Evolutionary conservation across 2,329 filamentous ascomycete genomes (phyloP), one percentile per base, ranked within the genome.

Genomic region (Penicillium sp.): DNA sequence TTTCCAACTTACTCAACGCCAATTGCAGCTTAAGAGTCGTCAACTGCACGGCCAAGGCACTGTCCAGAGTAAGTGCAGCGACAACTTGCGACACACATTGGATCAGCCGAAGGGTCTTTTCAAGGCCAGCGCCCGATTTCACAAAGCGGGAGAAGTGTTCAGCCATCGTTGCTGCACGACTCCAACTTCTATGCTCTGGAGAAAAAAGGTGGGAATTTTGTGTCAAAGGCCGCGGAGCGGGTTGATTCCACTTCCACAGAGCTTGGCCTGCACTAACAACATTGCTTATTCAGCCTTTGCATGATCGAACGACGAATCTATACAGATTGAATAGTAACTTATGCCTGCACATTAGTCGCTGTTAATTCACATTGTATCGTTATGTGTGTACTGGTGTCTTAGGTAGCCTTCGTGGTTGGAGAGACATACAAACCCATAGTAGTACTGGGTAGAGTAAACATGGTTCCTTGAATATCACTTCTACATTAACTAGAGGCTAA

Each of bases 11-110:
- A 76, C 75, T 67, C 46, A 77, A 52, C 22, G 71, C 72, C 44
- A 77, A 65, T 55, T 77, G 70, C 28, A 62, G 55, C 41, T 71
- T 68, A 6, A 70, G 66, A 3, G 62, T 65, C 1, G 62, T 58
- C 64, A 71, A 76, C 28, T 62, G 62, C 19, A 64, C 59, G 3
- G 66, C 62, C 47, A 50, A 36, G 13, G 68, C 63, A 40, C 62
- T 57, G 18, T 63, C 61, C 25, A 54, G 42, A 1, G 57, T 61
- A 12, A 68, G 52, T 25, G 61, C 59, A 11, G 59, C 60, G n/a
- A 61, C 56, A 14, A 72, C 61, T 44, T 70, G 66, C 10, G 64
- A 62, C 14, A 67, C 41, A 9, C 69, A 67, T 47, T 74, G 71
- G 30, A 71, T 55, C 2, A 73, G 55, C 18, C 71, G 70, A 3